Percentiles rank a stretch among this genome's conserved stretches.
These are phyloP conservation scores for Acanthamoeba triangularis DNA, from an alignment of 208 protist genomes.

Conservation along the genomic window DNA sequence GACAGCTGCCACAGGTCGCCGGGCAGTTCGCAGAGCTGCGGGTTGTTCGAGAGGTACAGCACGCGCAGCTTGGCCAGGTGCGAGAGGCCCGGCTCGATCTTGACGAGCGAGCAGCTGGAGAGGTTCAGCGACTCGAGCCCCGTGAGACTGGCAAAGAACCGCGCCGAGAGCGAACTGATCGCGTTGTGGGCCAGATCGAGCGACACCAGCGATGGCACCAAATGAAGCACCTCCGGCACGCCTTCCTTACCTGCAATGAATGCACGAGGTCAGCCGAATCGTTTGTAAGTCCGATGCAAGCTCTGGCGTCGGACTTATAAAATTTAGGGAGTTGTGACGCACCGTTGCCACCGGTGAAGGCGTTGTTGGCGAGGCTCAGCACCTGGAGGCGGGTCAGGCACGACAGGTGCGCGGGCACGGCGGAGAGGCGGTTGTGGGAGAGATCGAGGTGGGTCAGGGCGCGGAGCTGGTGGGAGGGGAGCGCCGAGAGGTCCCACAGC, in stretches of 20 bases:
- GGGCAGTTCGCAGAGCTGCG: not conserved
- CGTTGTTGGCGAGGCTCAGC: conserved; percentile 14
- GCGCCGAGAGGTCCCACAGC: conserved; percentile 20
- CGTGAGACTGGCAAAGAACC: conserved; percentile 13
- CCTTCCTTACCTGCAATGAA: not conserved
- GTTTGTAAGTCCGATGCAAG: too few species aligned
- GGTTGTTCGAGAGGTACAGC: not conserved
- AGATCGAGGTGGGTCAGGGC: not conserved
- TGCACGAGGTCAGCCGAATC: not conserved
- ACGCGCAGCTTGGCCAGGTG: conserved; percentile 28
- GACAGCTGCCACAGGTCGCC: not conserved
- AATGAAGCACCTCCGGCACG: conserved; percentile 4
- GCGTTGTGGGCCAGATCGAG: not conserved
- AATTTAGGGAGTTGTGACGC: not conserved
- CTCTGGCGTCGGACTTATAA: not conserved
- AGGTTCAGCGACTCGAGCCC: not conserved
- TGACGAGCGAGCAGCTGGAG: not conserved
- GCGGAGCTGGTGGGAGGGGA: conserved; percentile 1
- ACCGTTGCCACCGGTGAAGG: conserved; percentile 6
- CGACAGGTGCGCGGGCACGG: not conserved
- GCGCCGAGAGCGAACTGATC: not conserved
- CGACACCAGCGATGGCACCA: not conserved
- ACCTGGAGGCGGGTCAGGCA: not conserved
- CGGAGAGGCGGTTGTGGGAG: conserved; percentile 8
- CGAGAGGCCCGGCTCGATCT: not conserved